A percentile compares a stretch with the other conserved stretches of the same genome.
Conservation (phyloP, 148 eudicot species). For the Nyssa sinensis region DNA sequence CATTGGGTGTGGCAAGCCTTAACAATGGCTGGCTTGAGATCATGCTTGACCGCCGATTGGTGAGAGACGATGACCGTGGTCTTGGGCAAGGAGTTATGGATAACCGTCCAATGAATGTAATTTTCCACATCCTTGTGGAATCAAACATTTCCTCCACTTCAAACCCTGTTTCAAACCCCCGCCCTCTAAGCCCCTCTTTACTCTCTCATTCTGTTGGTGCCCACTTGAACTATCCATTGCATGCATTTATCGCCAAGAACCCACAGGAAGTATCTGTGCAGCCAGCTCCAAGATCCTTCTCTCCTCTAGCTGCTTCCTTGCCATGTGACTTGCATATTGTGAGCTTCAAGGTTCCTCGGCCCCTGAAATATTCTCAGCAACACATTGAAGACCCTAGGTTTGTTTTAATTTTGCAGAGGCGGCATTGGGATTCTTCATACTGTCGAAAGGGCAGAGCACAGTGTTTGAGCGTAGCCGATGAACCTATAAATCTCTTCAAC, state of each 20-base stretch:
- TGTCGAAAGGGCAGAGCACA: conserved; percentile 63
- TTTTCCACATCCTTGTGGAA: conserved; percentile 75
- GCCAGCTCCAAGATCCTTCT: conserved; percentile 67
- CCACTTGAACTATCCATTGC: conserved; percentile 76
- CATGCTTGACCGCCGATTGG: conserved; percentile 91
- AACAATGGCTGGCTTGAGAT: conserved; percentile 83
- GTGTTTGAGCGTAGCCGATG: conserved; percentile 63
- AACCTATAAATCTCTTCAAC: conserved; percentile 60
- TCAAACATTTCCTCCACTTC: conserved; percentile 61
- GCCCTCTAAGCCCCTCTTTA: conserved; percentile 73
- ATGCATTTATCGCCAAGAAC: conserved; percentile 69
- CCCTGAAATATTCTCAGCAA: conserved; percentile 65
- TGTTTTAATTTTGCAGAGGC: conserved; percentile 60
- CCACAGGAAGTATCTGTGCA: conserved; percentile 55
- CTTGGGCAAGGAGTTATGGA: conserved; percentile 96
- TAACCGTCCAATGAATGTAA: conserved; percentile 80
- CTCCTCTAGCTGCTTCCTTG: conserved; percentile 69
- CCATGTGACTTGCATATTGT: conserved; percentile 94
- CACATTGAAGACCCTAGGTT: conserved; percentile 54
- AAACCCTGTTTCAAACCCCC: conserved; percentile 44
- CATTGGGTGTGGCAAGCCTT: conserved; percentile 89
- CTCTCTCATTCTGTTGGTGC: conserved; percentile 78
- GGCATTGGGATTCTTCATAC: conserved; percentile 81
- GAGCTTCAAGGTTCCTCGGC: conserved; percentile 84
- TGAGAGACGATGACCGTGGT: conserved; percentile 89